Base-by-base conservation (phyloP, 2,329 filamentous ascomycete species). In the Rhynchosporium graminicola region DNA sequence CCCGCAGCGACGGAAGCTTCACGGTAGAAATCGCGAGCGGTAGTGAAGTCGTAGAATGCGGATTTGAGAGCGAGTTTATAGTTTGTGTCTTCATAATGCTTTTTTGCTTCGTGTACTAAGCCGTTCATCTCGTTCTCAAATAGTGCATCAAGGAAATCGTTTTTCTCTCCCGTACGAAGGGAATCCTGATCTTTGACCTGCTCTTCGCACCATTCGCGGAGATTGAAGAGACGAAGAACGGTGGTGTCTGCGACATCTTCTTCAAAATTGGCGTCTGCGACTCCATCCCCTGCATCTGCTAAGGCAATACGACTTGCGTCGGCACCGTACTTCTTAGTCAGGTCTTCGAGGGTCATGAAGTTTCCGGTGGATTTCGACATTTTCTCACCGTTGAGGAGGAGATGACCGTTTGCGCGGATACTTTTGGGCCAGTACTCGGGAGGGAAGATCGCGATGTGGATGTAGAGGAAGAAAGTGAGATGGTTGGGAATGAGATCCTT, bases 311-410 rank as follows among this genome's bases (percentile, higher is more conserved):
- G 86, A 48, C 90, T 89, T 12, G 95, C 95, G 75, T 98, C 95
- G 8, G 95, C 94, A 72, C 95, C 95, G 71, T 95, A 99, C 77
- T 99, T 99, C 70, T 87, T 84, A 13, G 94, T 89, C 36, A 93
- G 84, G 66, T 97, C 91, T 59, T 87, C 84, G 58, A 98, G 82
- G 10, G 95, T 98, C 76, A 99, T 83, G 81, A 99, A 99, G 80
- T 98, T 99, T 66, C 95, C 95, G 0, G 93, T 97, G 59, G 89
- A 94, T 81, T 99, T 99, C 76, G 87, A 90, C 95, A 99, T 99
- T 84, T 99, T 99, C 75, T 97, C 91, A 56, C 94, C 94, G 75
- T 99, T 99, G 67, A 99, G 82, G 76, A 96, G 86, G 72, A 98
- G 79, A 78, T 98, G 94, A 1, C 95, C 95, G 74, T 99, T 99